Evolutionary conservation across 23 red algal genomes (phyloP), one percentile per base, ranked within the genome.

Genomic region (Gracilaria vermiculophylla): DNA sequence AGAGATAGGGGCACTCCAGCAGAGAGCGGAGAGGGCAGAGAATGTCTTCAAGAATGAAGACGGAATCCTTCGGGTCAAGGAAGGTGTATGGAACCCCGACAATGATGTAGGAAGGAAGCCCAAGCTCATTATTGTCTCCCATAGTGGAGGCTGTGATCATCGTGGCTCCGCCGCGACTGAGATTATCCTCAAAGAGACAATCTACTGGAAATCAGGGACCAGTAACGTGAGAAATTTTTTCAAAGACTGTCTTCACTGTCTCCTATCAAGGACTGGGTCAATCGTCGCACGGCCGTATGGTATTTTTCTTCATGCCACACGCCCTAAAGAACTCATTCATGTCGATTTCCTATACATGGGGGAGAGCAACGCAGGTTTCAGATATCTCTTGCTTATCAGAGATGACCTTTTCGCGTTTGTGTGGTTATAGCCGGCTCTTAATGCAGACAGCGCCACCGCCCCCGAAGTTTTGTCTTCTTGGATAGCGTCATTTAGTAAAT

Each of bases 321-420:
- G 32, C n/a, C 70, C 53, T 10, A 78, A 66, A 50, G 50, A 78
- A n/a, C 9, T 89, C 6, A 25, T 77, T 31, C 53, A 78, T 65
- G 10, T 89, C 10, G 69, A 89, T 6, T 89, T 37, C 53, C 53
- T 78, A 2, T 47, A 64, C 61, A 89, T 89, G 71, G 85, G 53
- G 10, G 13, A 29, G 0, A 47, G 85, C 11, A 52, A 19, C 3
- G 31, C 21, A 12, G 35, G 36, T 29, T n/a, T 42, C 15, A 43
- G 5, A 4, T 89, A 78, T 34, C 23, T 89, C 11, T 32, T 89
- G 9, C 19, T 89, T n/a, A 49, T 89, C 0, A 13, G 56, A 14
- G 85, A 77, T 28, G 71, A 89, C 69, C 50, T 53, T 8, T 56
- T 24, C 34, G 43, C n/a, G 0, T 78, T 62, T 36, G 58, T 62